A percentile compares a stretch with the other conserved stretches of the same genome.
phyloP scores from a whole-genome alignment of 768 basidiomycete species.

The Boletus patriciae region DNA sequence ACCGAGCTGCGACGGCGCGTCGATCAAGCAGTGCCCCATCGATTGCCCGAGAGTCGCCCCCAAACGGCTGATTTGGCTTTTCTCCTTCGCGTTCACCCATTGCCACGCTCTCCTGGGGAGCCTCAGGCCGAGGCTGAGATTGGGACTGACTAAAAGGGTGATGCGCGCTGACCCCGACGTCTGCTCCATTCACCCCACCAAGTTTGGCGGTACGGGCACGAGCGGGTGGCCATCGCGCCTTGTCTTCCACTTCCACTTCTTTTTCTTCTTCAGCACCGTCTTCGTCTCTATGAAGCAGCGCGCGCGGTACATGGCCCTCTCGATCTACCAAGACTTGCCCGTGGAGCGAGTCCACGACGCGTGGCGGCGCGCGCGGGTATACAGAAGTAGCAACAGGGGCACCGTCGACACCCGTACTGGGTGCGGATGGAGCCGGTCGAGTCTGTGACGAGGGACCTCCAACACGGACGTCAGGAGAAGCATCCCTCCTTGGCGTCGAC shows the following conservation, averaged over 20 bases:
- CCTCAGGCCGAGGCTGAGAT: neutral
- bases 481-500: slow-evolving; percentile 8
- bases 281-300: neutral
- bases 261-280: neutral
- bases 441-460: neutral
- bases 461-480: neutral
- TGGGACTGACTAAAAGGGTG: slow-evolving; percentile 20
- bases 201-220: slow-evolving; percentile 7
- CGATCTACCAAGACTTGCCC: slow-evolving; percentile 22
- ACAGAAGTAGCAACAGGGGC: neutral
- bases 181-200: neutral
- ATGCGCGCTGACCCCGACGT: neutral
- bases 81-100: neutral
- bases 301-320: slow-evolving; percentile 15
- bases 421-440: neutral
- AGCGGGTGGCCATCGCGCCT: slow-evolving; percentile 13
- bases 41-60: neutral
- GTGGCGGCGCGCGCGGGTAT: slow-evolving; percentile 22
- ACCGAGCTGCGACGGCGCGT: neutral
- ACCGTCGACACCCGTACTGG: neutral
- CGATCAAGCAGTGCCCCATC: neutral
- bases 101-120: neutral
- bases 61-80: too few relatives aligned
- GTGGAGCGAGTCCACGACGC: slow-evolving; percentile 16
- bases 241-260: neutral